These are phyloP conservation scores for Naganishia antarctica DNA, from an alignment of 768 basidiomycete genomes.

Conservation along the genomic window DNA sequence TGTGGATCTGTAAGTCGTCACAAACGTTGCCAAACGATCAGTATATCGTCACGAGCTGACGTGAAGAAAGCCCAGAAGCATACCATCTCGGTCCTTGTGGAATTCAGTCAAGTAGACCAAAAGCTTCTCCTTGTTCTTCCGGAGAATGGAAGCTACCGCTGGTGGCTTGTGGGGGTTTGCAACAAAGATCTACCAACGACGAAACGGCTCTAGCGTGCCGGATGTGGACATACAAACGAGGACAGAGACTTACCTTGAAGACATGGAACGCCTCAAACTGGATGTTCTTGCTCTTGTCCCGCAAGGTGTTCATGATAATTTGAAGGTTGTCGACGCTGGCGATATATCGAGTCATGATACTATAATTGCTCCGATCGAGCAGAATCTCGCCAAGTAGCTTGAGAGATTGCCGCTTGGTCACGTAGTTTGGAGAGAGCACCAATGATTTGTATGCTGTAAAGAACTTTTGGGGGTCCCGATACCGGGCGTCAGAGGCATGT, in stretches of 20 bases:
- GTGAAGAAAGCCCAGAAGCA: too few relatives aligned
- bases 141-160: conserved; percentile 82
- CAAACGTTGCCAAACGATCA: too few relatives aligned
- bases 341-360: conserved; percentile 97
- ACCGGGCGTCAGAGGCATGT: too few relatives aligned
- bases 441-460: conserved; percentile 91
- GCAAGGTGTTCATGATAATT: conserved; percentile 99
- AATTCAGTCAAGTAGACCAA: conserved; percentile 82
- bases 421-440: conserved; percentile 89
- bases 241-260: conserved; percentile 83
- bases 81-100: conserved; percentile 95
- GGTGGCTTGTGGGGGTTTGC: conserved; percentile 99
- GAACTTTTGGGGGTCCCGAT: conserved; percentile 67
- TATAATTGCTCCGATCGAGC: conserved; percentile 95
- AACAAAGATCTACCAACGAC: conserved; percentile 96
- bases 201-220: too few relatives aligned
- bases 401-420: conserved; percentile 98
- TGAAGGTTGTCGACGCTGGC: conserved; percentile 91
- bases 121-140: conserved; percentile 90
- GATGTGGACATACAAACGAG: too few relatives aligned
- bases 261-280: conserved; percentile 99
- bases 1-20: background rate
- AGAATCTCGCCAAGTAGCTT: conserved; percentile 97
- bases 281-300: conserved; percentile 98
- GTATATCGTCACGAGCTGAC: too few relatives aligned